These are phyloP conservation scores for Macadamia integrifolia DNA, from an alignment of 164 flowering plant genomes.

Conservation along the genomic window DNA sequence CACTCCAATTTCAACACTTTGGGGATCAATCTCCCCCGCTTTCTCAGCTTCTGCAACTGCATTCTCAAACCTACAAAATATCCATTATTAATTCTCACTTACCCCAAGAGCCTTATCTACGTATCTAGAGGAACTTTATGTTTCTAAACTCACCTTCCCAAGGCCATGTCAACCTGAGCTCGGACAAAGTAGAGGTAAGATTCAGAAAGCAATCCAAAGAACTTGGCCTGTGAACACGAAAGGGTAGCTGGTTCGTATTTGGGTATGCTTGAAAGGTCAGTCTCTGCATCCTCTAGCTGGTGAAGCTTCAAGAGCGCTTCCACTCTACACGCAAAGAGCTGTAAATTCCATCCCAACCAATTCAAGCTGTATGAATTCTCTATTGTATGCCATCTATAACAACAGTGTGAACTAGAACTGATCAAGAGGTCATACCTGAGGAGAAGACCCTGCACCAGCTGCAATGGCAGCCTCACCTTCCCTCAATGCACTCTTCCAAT, in stretches of 20 bases:
- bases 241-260: constrained; percentile 32
- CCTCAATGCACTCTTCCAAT: constrained; percentile 67
- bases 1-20: constrained; percentile 43
- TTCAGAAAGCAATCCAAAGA: constrained; percentile 60
- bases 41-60: constrained; percentile 66
- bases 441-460: constrained; percentile 75
- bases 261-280: constrained; percentile 30
- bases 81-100: constrained; percentile 40
- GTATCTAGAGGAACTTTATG: constrained; percentile 15
- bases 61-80: constrained; percentile 82
- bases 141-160: constrained; percentile 68
- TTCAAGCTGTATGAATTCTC: constrained; percentile 12
- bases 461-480: constrained; percentile 80
- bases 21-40: constrained; percentile 65
- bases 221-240: constrained; percentile 34
- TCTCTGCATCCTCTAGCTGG: constrained; percentile 60
- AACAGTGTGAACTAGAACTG: neutral
- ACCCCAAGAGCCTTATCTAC: constrained; percentile 14
- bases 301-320: constrained; percentile 85
- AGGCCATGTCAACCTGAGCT: constrained; percentile 59
- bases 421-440: constrained; percentile 50
- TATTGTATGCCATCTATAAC: neutral
- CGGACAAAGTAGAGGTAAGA: constrained; percentile 46
- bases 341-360: constrained; percentile 25
- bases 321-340: constrained; percentile 75